phyloP scores from a whole-genome alignment of 2,329 filamentous ascomycete species.

The Orbilia javanica region DNA sequence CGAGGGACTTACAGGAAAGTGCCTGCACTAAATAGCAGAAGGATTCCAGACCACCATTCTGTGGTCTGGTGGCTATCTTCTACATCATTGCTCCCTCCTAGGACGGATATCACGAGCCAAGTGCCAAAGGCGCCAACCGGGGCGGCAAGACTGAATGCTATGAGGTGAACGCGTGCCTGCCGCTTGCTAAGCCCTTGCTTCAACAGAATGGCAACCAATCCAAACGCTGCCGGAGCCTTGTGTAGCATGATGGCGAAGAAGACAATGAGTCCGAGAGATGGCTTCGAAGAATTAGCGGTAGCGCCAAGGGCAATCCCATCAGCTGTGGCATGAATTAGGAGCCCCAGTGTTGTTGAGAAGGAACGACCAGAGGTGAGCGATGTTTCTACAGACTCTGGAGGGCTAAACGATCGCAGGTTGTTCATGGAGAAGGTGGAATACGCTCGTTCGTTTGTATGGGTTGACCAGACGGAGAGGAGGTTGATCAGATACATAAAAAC shows the following conservation, averaged over 20 bases:
- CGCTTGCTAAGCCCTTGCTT: constrained; percentile 93
- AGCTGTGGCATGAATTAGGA: constrained; percentile 95
- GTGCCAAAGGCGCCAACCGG: constrained; percentile 86
- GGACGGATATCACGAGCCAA: constrained; percentile 80
- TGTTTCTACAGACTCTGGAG: constrained; percentile 58
- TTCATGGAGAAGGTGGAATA: constrained; percentile 82
- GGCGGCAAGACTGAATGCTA: constrained; percentile 91
- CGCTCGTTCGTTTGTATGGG: constrained; percentile 72
- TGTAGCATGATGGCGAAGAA: constrained; percentile 98
- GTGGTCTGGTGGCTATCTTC: constrained; percentile 64
- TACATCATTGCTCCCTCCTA: constrained; percentile 76
- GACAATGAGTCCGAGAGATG: constrained; percentile 86
- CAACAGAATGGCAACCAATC: constrained; percentile 87
- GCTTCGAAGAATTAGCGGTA: constrained; percentile 80
- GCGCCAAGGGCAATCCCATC: constrained; percentile 97
- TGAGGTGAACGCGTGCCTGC: constrained; percentile 82
- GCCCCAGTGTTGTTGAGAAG: constrained; percentile 83
- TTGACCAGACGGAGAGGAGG: constrained; percentile 80
- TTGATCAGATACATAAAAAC: constrained; percentile 98
- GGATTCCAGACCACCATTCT: constrained; percentile 87
- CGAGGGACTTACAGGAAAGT: constrained; percentile 83
- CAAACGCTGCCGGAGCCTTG: constrained; percentile 95
- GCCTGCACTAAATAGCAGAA: constrained; percentile 93
- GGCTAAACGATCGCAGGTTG: constrained; percentile 65
- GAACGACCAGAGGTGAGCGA: constrained; percentile 62